phyloP scores from a whole-genome alignment of 2,329 filamentous ascomycete genomes.

The Magnaporthales sp. region DNA sequence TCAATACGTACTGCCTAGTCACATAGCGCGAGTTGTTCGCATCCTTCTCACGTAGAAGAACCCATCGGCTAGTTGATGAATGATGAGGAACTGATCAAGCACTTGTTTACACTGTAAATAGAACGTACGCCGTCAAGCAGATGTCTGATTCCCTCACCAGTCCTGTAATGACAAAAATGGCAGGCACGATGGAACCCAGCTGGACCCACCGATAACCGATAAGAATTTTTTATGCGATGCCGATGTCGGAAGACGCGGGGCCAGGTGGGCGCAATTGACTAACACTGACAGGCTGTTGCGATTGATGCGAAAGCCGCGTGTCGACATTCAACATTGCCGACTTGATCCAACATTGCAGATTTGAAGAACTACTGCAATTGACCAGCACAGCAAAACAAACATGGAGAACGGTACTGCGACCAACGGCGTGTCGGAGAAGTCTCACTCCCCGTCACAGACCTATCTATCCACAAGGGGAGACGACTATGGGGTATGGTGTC shows the following conservation, averaged over 20 bases:
- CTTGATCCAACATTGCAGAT: too few species aligned
- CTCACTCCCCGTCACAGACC: conserved; percentile 15
- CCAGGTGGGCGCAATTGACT: neutral
- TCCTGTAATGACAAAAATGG: too few species aligned
- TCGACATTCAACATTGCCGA: neutral
- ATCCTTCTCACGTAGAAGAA: too few species aligned
- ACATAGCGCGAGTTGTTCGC: too few species aligned
- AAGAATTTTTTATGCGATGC: neutral
- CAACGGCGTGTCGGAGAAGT: conserved; percentile 5
- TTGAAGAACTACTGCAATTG: neutral
- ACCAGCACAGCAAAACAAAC: neutral
- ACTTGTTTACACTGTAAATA: neutral
- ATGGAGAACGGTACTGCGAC: conserved; percentile 3
- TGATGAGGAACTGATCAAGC: neutral
- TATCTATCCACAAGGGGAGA: conserved; percentile 9
- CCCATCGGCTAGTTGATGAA: neutral
- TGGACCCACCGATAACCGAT: neutral
- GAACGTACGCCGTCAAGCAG: neutral
- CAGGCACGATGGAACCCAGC: neutral
- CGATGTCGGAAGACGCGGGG: neutral
- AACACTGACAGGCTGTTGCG: neutral
- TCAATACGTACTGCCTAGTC: too few species aligned
- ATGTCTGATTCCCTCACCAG: neutral
- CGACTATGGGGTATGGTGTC: conserved; percentile 7
- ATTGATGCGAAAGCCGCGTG: neutral